Evolutionary conservation across 148 eudicot genomes (phyloP).

Genomic region (Amaranthus palmeri): DNA sequence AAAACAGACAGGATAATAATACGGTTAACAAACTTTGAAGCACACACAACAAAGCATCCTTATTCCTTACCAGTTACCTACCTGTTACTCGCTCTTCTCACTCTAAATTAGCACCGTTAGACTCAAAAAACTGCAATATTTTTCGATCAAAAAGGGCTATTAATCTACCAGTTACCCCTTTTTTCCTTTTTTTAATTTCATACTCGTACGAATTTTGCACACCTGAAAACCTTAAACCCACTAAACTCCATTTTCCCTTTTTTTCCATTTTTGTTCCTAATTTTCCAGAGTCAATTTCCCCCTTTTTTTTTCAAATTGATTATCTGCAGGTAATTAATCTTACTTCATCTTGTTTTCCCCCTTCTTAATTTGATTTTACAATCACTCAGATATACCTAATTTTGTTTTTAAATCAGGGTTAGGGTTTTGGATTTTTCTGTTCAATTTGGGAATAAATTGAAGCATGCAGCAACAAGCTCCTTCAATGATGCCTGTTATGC

Average conservation of each 20-base stretch:
- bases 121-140: no score
- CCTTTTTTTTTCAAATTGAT: not conserved
- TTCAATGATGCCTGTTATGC: slow-evolving; percentile 55
- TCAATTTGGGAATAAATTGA: not conserved
- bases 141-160: no score
- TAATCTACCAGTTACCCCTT: no score
- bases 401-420: slow-evolving; percentile 12
- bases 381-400: not conserved
- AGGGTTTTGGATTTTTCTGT: slow-evolving; percentile 11
- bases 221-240: slow-evolving; percentile 12
- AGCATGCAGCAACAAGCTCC: slow-evolving; percentile 59
- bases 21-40: not conserved
- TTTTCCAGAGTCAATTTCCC: not conserved
- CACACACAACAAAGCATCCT: no score
- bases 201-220: not conserved
- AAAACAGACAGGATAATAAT: slow-evolving; percentile 9
- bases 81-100: no score
- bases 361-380: not conserved
- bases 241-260: not conserved
- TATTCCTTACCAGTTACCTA: no score
- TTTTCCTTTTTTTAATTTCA: no score
- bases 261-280: not conserved
- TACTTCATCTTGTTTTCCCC: not conserved
- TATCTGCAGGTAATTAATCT: not conserved
- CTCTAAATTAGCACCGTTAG: no score